Base-by-base conservation (phyloP, 495 filamentous ascomycete genomes). In the Penicillium bovifimosum region DNA sequence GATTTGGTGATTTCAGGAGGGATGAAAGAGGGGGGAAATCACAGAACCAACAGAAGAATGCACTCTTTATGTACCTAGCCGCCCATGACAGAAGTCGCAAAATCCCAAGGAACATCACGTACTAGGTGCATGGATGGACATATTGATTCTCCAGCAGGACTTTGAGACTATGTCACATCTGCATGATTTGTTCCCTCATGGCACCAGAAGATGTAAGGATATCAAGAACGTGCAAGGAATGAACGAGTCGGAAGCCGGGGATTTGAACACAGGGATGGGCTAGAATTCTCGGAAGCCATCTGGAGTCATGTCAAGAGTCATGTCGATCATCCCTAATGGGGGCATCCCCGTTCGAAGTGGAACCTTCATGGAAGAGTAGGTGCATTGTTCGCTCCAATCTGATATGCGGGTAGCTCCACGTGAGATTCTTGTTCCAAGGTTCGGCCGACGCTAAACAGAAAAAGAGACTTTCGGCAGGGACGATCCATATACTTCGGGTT, bases 261-360 rank as follows among this genome's bases (percentile, higher is more conserved):
- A 41, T 41, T 18, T 5, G 29, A 50, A 40, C 6, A 20, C 18
- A 50, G 48, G 48, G 48, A 42, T 50, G 18, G 38, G 47, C 27
- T 32, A 29, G 10, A 38, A 48, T 39, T 48, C 33, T 11, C 10
- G 6, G 29, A 32, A 32, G 17, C 10, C 31, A 44, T 45, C 5
- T 14, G 40, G 14, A 17, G 2, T 44, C 20, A 14, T 42, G 33
- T 33, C 17, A 34, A 48, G 14, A 17, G 2, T 44, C 20, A 14
- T 42, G 33, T 33, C 32, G 46, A 48, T 48, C 46, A 47, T 9
- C 14, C 7, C 11, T 26, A 31, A 29, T 16, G n/a, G 4, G 7
- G 9, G 26, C 26, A 43, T n/a, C 18, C 7, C 39, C 1, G n/a
- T n/a, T 24, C 27, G n/a, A 42, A 42, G 41, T 17, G 14, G 26